Base-by-base conservation (phyloP, 1,284 basidiomycete species). In the Flammula alnicola region DNA sequence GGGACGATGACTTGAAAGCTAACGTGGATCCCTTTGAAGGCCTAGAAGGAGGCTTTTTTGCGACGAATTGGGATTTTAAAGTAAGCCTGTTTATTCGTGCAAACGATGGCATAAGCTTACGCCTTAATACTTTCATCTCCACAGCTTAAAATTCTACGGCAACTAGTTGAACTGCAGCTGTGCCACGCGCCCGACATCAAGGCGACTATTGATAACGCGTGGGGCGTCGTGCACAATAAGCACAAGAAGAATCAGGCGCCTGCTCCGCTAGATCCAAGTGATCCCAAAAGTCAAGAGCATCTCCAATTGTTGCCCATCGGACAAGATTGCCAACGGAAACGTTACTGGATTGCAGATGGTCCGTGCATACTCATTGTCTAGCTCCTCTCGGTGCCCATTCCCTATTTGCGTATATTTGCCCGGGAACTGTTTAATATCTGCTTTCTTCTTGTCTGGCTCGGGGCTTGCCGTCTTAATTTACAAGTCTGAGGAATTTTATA, bases 301-400 rank as follows among this genome's bases (percentile, higher is more conserved):
- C 68, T 92, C 40, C 78, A 81, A 54, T 71, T 88, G 37, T 52
- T 77, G 44, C 90, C 89, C 19, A 63, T 91, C 19, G 89, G 90
- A 38, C 88, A 89, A 60, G 89, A 92, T 64, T 70, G 63, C 40
- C 73, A 77, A 53, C 79, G 86, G 49, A 87, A 81, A 68, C 86
- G 89, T 44, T 92, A 83, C 67, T 92, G 89, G 89, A 71, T 84
- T 56, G 79, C 80, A 66, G 89, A 91, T 80, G 86, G 89, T 92
- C 73, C 75, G 89, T 88, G 72, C 73, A 69, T 70, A 58, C 71
- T 72, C 68, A 63, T 66, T 67, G n/a, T 63, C 56, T 63, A 47
- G 54, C 72, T 66, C 67, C 65, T 65, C 63, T 62, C 61, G 52
- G 48, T 61, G 58, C 61, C 65, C 60, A 65, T 60, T 67, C 59